A percentile compares a stretch with the other conserved stretches of the same genome.
Evolutionary conservation across 2,329 filamentous ascomycete genomes (phyloP).

Genomic region (Didymella lethalis): DNA sequence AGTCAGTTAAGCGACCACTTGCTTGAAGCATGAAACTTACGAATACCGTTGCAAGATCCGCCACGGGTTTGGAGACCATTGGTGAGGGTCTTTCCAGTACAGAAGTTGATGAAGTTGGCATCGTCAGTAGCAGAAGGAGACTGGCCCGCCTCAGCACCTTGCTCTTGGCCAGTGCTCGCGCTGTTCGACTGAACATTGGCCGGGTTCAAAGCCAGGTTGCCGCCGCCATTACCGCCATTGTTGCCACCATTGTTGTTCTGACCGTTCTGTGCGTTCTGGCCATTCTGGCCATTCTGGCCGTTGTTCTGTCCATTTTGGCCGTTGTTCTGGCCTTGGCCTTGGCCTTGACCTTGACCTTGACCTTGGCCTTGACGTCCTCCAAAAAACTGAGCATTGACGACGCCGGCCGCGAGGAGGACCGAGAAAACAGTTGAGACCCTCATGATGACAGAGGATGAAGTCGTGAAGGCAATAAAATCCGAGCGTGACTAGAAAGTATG

Average conservation of each 20-base stretch:
- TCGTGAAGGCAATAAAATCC: slow-evolving; percentile 3
- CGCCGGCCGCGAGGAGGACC: slow-evolving; percentile 46
- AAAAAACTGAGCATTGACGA: slow-evolving; percentile 46
- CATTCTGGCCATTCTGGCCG: slow-evolving; percentile 3
- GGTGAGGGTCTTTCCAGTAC: slow-evolving; percentile 61
- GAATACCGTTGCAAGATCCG: slow-evolving; percentile 65
- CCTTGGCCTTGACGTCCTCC: slow-evolving; percentile 21
- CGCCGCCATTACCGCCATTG: slow-evolving; percentile 19
- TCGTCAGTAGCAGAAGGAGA: slow-evolving; percentile 57
- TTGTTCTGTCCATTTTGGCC: slow-evolving; percentile 8
- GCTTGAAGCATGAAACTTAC: slow-evolving; percentile 37
- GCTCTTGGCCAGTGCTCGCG: slow-evolving; percentile 51
- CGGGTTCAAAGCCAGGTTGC: slow-evolving; percentile 45
- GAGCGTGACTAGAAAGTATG: slow-evolving; percentile 30
- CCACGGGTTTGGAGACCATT: slow-evolving; percentile 61
- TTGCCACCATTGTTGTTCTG: slow-evolving; percentile 15
- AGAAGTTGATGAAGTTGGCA: slow-evolving; percentile 69
- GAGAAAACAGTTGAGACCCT: slow-evolving; percentile 46
- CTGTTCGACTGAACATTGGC: slow-evolving; percentile 56
- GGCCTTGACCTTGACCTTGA: slow-evolving; percentile 23
- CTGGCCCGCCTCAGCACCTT: slow-evolving; percentile 51
- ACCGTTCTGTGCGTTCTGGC: slow-evolving; percentile 22
- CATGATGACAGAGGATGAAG: slow-evolving; percentile 37
- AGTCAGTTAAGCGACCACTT: slow-evolving; percentile 2
- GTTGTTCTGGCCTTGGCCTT: slow-evolving; percentile 19